Conservation (phyloP, 2,329 filamentous ascomycete genomes). For the Nigrospora oryzae region DNA sequence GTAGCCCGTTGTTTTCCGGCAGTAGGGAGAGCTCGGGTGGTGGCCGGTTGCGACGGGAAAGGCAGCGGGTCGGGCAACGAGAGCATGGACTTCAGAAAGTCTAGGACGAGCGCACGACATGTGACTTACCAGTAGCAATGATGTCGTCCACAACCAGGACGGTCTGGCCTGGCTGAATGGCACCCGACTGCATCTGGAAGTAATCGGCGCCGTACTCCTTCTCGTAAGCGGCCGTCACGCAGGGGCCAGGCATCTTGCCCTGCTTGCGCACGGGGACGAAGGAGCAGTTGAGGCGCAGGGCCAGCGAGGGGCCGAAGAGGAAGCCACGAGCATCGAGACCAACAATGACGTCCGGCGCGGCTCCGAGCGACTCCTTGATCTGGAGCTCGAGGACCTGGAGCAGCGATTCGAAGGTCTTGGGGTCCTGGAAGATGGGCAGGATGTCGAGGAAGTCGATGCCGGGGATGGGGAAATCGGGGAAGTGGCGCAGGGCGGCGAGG, state of each 20-base stretch:
- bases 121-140: slow-evolving; percentile 80
- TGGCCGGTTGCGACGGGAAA: too few relatives aligned
- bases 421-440: slow-evolving; percentile 85
- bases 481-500: slow-evolving; percentile 68
- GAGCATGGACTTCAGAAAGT: too few relatives aligned
- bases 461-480: slow-evolving; percentile 82
- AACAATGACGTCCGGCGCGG: slow-evolving; percentile 79
- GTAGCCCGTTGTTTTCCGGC: too few relatives aligned
- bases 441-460: slow-evolving; percentile 98
- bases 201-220: slow-evolving; percentile 96
- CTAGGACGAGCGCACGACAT: too few relatives aligned
- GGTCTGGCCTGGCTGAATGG: slow-evolving; percentile 77
- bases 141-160: slow-evolving; percentile 96
- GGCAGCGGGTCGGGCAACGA: too few relatives aligned
- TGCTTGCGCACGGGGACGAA: slow-evolving; percentile 93
- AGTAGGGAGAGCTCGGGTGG: too few relatives aligned
- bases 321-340: slow-evolving; percentile 93
- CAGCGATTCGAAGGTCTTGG: slow-evolving; percentile 64
- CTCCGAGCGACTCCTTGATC: slow-evolving; percentile 54
- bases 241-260: slow-evolving; percentile 90
- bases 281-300: slow-evolving; percentile 69
- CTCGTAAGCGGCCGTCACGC: slow-evolving; percentile 75
- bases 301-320: slow-evolving; percentile 85
- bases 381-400: slow-evolving; percentile 81
- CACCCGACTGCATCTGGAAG: slow-evolving; percentile 91